Percentiles rank a stretch among this genome's conserved stretches.
These are phyloP conservation scores for Phytophthora pinifolia DNA, from an alignment of 352 stramenopile species.

Conservation along the genomic window DNA sequence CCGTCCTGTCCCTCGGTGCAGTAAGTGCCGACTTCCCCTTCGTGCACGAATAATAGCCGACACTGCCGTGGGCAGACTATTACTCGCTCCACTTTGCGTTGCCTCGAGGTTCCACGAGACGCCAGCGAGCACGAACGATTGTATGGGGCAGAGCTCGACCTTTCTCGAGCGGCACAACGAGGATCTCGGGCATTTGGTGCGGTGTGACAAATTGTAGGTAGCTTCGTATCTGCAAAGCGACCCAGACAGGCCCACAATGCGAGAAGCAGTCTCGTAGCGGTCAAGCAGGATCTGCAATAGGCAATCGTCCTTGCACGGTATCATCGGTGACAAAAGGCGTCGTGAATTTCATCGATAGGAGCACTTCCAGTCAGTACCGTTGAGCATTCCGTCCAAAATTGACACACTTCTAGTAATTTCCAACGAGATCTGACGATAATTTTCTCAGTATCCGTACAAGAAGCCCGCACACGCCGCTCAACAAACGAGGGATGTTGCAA, in stretches of 20 bases:
- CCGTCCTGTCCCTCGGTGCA: constrained; percentile 1
- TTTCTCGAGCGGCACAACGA: not conserved
- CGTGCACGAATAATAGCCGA: constrained; percentile 11
- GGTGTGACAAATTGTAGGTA: not conserved
- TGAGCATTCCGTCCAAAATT: too few relatives aligned
- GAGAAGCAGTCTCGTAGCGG: too few relatives aligned
- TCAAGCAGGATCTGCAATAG: too few relatives aligned
- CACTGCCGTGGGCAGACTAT: constrained; percentile 8
- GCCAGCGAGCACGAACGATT: constrained; percentile 1
- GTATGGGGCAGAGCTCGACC: not conserved
- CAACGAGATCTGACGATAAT: too few relatives aligned
- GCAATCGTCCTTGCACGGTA: too few relatives aligned
- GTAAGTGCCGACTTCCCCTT: constrained; percentile 5
- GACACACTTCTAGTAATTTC: too few relatives aligned
- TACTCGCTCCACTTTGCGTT: not conserved
- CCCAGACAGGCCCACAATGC: not conserved
- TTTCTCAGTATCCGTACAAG: too few relatives aligned
- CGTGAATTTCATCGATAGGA: too few relatives aligned
- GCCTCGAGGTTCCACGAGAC: constrained; percentile 13
- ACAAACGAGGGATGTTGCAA: constrained; percentile 11
- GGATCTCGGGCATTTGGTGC: not conserved
- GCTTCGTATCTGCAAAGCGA: not conserved
- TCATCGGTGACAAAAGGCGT: too few relatives aligned
- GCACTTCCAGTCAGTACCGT: too few relatives aligned
- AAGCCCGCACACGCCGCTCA: too few relatives aligned